Evolutionary conservation across 441 rosid species (phyloP), one percentile per base, ranked within the genome.

Genomic region (Gossypium davidsonii): DNA sequence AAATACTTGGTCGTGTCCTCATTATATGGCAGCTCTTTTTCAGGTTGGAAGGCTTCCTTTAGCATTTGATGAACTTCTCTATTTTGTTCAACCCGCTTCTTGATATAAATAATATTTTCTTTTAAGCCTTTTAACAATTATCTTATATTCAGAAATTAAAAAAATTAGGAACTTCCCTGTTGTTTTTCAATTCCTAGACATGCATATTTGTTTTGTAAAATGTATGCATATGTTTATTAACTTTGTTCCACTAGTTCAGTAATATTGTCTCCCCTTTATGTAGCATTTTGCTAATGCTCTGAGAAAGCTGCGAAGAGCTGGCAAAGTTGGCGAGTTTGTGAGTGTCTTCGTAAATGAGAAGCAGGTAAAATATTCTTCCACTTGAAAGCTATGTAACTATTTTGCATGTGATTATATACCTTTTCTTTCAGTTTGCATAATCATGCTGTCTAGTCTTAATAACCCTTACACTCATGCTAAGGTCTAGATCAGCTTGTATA

Each of bases 241-340:
- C 48, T 18, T 48, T 71, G 15, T 79, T 62, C 60, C 28, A 56
- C 63, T 70, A 20, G 57, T 77, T 18, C 51, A 46, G 59, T 71
- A 53, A 60, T 79, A 77, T 74, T 75, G 31, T 70, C 74, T 7
- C 56, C 26, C 26, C 57, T 51, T 69, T 79, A 65, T 79, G 56
- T 82, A 95, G 98, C 71, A 77, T 75, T 95, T 95, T 81, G 91
- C 92, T 71, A 72, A 75, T 75, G 84, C 84, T 34, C 76, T 93
- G 83, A 90, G 98, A 83, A 88, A 82, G 84, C 81, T 93, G 79
- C 94, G 98, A 67, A 87, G 99, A 88, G 88, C 93, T 77, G 97
- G 97, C 20, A 87, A 86, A 87, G 80, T 95, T 75, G 95, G 99
- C 56, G 97, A 95, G 79, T 95, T 95, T 81, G 94, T 95, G 48